Conservation (phyloP, 169 alveolate genomes). For the Plasmodium chabaudi region DNA sequence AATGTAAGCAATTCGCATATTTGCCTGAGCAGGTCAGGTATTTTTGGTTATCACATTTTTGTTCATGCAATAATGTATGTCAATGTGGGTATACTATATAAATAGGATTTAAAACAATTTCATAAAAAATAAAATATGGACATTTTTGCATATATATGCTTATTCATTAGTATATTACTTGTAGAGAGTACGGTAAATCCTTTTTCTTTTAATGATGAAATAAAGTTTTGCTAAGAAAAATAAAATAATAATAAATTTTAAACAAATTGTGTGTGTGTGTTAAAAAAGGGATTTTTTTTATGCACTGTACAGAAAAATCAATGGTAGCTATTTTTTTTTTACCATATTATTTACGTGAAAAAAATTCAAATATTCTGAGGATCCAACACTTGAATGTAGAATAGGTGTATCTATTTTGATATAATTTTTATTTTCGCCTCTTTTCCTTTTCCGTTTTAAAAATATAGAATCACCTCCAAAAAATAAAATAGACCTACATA, state of each 20-base stretch:
- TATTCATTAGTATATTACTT: neutral
- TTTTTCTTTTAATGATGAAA: neutral
- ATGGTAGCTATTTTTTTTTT: neutral
- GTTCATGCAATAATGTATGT: too few relatives aligned
- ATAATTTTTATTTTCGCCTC: slow-evolving; percentile 3
- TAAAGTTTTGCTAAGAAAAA: slow-evolving; percentile 8
- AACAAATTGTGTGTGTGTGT: neutral
- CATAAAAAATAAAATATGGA: too few relatives aligned
- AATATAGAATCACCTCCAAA: slow-evolving; percentile 60
- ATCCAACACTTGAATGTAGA: slow-evolving; percentile 59
- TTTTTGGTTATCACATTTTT: too few relatives aligned
- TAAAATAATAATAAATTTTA: neutral
- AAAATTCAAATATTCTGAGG: slow-evolving; percentile 45
- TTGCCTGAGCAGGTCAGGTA: too few relatives aligned
- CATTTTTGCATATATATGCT: neutral
- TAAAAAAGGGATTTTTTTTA: neutral
- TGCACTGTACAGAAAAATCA: neutral
- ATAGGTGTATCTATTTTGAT: slow-evolving; percentile 59
- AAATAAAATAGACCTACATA: slow-evolving; percentile 49
- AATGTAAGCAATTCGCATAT: neutral
- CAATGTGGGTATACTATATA: too few relatives aligned
- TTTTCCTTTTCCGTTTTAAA: slow-evolving; percentile 40
- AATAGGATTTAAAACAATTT: too few relatives aligned
- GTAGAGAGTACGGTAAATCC: slow-evolving; percentile 20
- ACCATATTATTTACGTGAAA: slow-evolving; percentile 63